phyloP scores from a whole-genome alignment of 129 eudicot genomes.

The Flaveria ramosissima region DNA sequence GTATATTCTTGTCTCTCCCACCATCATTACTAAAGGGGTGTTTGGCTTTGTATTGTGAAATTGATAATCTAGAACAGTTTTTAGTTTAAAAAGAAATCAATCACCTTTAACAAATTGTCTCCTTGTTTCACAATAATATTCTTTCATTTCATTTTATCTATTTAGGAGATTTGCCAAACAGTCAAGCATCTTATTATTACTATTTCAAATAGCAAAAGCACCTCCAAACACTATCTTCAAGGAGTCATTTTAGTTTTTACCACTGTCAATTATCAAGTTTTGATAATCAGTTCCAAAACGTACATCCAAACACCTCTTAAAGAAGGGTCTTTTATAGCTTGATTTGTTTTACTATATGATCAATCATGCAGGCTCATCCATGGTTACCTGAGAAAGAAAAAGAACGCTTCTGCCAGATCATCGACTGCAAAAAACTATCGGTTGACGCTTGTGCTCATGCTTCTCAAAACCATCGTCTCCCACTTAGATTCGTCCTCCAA shows the following conservation, averaged over 20 bases:
- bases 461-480: slow-evolving; percentile 68
- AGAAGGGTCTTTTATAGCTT: not conserved
- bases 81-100: too few species aligned
- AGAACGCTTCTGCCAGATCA: slow-evolving; percentile 66
- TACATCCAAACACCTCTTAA: too few species aligned
- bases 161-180: not conserved
- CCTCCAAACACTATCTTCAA: not conserved
- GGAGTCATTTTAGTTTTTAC: not conserved
- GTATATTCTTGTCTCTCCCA: slow-evolving; percentile 37
- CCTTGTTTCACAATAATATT: too few species aligned
- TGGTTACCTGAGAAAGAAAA: slow-evolving; percentile 72
- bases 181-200: not conserved
- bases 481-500: slow-evolving; percentile 77
- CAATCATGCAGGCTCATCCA: slow-evolving; percentile 63
- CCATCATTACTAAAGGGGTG: not conserved
- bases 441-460: slow-evolving; percentile 87
- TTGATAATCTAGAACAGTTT: not conserved
- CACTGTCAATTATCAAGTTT: too few species aligned
- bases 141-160: not conserved
- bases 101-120: too few species aligned
- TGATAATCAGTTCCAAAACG: too few species aligned
- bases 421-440: slow-evolving; percentile 72
- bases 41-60: not conserved
- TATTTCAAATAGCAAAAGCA: not conserved
- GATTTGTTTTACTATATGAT: not conserved